These are phyloP conservation scores for Wickerhamomyces kurtzmanii DNA, from an alignment of 805 yeast species.

Conservation along the genomic window DNA sequence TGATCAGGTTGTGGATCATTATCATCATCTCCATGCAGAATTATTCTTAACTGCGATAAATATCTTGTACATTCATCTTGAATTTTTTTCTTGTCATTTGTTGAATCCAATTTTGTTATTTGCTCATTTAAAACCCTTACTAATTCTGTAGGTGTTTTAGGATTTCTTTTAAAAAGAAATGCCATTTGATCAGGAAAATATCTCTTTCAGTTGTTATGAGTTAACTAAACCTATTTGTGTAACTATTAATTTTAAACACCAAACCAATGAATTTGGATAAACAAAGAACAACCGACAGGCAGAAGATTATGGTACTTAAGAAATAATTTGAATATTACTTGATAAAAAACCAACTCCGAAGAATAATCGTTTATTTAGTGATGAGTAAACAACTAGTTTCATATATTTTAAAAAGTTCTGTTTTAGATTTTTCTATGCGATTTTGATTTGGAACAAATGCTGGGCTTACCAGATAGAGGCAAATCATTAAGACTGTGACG, in stretches of 20 bases:
- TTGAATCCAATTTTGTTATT: slow-evolving; percentile 46
- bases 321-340: too few relatives aligned
- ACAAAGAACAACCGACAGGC: too few relatives aligned
- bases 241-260: too few relatives aligned
- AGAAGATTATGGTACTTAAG: too few relatives aligned
- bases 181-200: slow-evolving; percentile 57
- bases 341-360: too few relatives aligned
- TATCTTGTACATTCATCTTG: slow-evolving; percentile 70
- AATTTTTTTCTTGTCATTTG: slow-evolving; percentile 27
- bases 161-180: slow-evolving; percentile 82
- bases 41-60: slow-evolving; percentile 51
- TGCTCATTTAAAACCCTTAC: slow-evolving; percentile 70
- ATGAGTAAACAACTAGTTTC: too few relatives aligned
- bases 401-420: too few relatives aligned
- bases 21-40: slow-evolving; percentile 63
- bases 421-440: too few relatives aligned
- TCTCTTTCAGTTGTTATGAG: slow-evolving; percentile 2
- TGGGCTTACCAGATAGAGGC: too few relatives aligned
- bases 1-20: slow-evolving; percentile 39
- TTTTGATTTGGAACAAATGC: too few relatives aligned
- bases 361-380: too few relatives aligned
- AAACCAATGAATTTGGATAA: neutral
- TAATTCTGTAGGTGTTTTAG: slow-evolving; percentile 82
- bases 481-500: too few relatives aligned
- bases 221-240: slow-evolving; percentile 5